These are phyloP conservation scores for Crithidia sp. DNA, from an alignment of 208 protist genomes.

Conservation along the genomic window DNA sequence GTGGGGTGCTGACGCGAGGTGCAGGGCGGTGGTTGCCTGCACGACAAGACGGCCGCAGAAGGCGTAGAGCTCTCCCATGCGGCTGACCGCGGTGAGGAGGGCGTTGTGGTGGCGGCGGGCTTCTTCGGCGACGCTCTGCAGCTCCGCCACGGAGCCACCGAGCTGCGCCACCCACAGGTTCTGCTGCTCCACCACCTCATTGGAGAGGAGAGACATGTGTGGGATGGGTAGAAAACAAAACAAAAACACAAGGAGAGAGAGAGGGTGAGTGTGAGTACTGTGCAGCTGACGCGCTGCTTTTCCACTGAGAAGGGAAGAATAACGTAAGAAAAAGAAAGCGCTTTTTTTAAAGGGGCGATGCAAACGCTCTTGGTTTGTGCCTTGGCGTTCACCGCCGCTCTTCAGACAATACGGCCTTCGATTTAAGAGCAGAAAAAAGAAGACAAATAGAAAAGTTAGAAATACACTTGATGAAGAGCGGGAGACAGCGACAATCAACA, in stretches of 20 bases:
- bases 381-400: no score
- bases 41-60: constrained; percentile 8
- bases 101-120: neutral
- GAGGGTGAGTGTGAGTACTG: neutral
- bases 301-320: neutral
- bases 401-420: no score
- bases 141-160: neutral
- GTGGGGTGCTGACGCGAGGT: neutral
- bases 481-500: neutral
- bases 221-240: neutral
- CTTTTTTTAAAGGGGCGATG: no score
- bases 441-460: neutral
- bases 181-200: neutral
- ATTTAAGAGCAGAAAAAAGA: neutral
- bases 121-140: constrained; percentile 8
- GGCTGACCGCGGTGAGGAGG: neutral
- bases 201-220: neutral
- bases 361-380: no score
- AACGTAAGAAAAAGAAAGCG: neutral
- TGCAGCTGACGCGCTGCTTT: neutral
- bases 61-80: constrained; percentile 10
- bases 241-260: neutral
- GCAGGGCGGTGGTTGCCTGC: neutral
- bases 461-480: neutral
- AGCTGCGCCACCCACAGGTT: neutral